Conservation (phyloP, 108 stramenopile genomes). For the Skeletonema grethae region DNA sequence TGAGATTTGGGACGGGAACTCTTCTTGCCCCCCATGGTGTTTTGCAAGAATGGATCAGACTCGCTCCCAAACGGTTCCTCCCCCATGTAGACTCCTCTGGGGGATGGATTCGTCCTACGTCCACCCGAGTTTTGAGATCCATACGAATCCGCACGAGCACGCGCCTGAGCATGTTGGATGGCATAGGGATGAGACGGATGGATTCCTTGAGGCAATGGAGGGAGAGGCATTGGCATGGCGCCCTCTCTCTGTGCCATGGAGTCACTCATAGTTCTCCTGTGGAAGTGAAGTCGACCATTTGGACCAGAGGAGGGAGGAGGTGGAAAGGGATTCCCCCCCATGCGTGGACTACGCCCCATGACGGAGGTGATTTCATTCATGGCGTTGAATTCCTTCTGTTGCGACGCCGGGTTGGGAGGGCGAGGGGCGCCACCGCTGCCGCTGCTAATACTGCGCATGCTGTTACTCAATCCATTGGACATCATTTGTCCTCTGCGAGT, state of each 20-base stretch:
- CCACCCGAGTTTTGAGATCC: constrained; percentile 7
- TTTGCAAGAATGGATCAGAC: constrained; percentile 18
- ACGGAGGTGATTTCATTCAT: constrained; percentile 38
- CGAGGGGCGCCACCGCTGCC: constrained; percentile 5
- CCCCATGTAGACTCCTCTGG: constrained; percentile 23
- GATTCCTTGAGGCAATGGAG: constrained; percentile 10
- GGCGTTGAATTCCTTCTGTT: constrained; percentile 19
- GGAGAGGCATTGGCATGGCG: constrained; percentile 7
- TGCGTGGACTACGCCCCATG: constrained; percentile 18
- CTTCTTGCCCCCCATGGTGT: constrained; percentile 24
- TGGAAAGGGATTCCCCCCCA: background rate
- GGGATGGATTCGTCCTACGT: background rate
- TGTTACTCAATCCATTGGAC: background rate
- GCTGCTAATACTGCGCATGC: background rate
- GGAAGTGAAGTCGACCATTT: constrained; percentile 5
- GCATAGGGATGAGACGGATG: background rate
- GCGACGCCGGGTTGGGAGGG: constrained; percentile 9
- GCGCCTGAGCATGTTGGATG: constrained; percentile 1
- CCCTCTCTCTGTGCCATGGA: constrained; percentile 10
- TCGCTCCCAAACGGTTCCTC: constrained; percentile 14
- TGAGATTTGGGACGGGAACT: constrained; percentile 47
- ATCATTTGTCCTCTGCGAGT: background rate
- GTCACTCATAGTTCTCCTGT: constrained; percentile 34
- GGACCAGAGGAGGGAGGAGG: background rate
- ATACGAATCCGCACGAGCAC: constrained; percentile 8